Percentiles rank a stretch among this genome's conserved stretches.
phyloP scores from a whole-genome alignment of 768 basidiomycete genomes.

The Cyathus striatus region DNA sequence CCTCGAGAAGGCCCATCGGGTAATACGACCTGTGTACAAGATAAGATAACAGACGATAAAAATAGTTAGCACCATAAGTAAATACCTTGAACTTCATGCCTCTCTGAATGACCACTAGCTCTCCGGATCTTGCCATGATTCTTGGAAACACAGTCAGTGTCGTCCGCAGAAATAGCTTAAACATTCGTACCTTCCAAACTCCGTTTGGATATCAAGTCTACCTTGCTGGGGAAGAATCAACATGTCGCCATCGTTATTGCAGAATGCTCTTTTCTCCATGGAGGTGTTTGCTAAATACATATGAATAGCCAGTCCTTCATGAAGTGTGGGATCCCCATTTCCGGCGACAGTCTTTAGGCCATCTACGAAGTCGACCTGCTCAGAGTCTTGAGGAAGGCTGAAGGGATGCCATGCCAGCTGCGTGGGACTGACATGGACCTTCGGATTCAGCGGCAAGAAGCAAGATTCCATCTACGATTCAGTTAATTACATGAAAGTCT shows the following conservation, averaged over 20 bases:
- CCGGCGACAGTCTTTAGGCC: conserved; percentile 62
- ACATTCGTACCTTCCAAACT: conserved; percentile 53
- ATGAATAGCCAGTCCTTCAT: conserved; percentile 61
- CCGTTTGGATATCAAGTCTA: conserved; percentile 63
- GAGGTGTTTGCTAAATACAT: conserved; percentile 55
- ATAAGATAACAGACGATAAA: neutral
- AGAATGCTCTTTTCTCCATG: conserved; percentile 58
- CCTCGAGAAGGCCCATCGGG: conserved; percentile 60
- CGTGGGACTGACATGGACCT: conserved; percentile 56
- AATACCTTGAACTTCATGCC: conserved; percentile 63
- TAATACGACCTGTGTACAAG: conserved; percentile 30
- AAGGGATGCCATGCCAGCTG: conserved; percentile 67
- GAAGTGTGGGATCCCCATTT: conserved; percentile 56
- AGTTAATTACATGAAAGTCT: neutral
- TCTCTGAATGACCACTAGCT: conserved; percentile 59
- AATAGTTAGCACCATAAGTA: conserved; percentile 1
- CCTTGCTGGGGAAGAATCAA: conserved; percentile 63
- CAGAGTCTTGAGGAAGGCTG: conserved; percentile 37
- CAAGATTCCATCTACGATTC: conserved; percentile 60
- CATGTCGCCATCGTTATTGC: conserved; percentile 63
- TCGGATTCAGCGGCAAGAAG: conserved; percentile 56
- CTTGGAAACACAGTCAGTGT: conserved; percentile 18
- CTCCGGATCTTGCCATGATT: conserved; percentile 60
- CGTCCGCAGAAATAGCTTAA: neutral
- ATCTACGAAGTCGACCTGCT: conserved; percentile 48